Conservation (phyloP, 164 flowering plant species). For the Pachysandra terminalis region DNA sequence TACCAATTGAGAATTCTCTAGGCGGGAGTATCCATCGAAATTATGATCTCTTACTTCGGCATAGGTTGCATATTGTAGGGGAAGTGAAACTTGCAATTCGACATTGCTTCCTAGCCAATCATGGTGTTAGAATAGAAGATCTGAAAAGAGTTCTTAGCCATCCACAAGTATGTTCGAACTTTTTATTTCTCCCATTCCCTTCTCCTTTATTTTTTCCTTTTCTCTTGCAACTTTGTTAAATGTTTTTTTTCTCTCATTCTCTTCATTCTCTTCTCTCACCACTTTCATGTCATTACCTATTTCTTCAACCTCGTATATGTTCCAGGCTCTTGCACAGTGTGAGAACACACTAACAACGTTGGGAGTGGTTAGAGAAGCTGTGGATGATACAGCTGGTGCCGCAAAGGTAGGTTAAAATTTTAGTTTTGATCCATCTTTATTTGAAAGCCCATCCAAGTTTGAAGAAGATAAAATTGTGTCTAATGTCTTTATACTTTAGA, state of each 20-base stretch:
- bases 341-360: constrained; percentile 80
- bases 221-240: too few relatives aligned
- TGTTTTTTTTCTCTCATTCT: too few relatives aligned
- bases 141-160: constrained; percentile 89
- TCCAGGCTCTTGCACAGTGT: constrained; percentile 98
- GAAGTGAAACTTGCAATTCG: constrained; percentile 79
- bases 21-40: constrained; percentile 98
- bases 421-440: background rate
- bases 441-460: background rate
- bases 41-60: constrained; percentile 86
- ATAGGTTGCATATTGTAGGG: constrained; percentile 94
- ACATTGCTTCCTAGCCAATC: constrained; percentile 87
- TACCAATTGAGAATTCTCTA: constrained; percentile 92
- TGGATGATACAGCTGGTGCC: constrained; percentile 96
- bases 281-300: background rate
- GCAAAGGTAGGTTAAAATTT: constrained; percentile 59
- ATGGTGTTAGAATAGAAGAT: constrained; percentile 65
- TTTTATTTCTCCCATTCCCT: too few relatives aligned
- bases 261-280: background rate
- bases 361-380: constrained; percentile 91
- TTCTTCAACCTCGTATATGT: constrained; percentile 3
- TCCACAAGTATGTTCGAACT: constrained; percentile 63
- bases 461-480: background rate
- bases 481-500: background rate
- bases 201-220: too few relatives aligned